Conservation (phyloP, 306 rosid species). For the Prunus dulcis region DNA sequence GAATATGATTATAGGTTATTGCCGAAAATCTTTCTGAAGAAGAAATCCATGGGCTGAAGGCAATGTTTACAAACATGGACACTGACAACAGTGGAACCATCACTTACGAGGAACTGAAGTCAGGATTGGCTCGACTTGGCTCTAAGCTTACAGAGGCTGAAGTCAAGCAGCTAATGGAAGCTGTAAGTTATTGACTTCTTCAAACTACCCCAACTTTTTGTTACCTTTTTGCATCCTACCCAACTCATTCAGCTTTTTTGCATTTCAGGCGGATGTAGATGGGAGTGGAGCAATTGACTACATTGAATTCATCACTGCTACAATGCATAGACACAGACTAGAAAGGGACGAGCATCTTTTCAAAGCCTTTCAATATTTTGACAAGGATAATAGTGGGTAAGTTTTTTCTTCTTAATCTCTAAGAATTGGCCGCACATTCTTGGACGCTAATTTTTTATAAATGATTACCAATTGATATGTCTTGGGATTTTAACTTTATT, state of each 20-base stretch:
- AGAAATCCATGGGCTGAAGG: slow-evolving; percentile 89
- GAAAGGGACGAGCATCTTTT: slow-evolving; percentile 81
- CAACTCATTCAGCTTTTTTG: slow-evolving; percentile 17
- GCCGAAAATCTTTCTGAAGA: slow-evolving; percentile 86
- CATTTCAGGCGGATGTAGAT: slow-evolving; percentile 80
- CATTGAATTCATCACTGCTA: slow-evolving; percentile 85
- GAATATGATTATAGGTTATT: slow-evolving; percentile 52
- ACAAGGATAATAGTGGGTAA: slow-evolving; percentile 73
- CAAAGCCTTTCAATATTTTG: slow-evolving; percentile 80
- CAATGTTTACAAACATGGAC: slow-evolving; percentile 81
- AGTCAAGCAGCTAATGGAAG: slow-evolving; percentile 87
- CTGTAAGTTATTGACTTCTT: slow-evolving; percentile 41
- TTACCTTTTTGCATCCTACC: not conserved
- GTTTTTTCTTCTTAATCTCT: slow-evolving; percentile 24
- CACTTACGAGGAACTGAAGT: slow-evolving; percentile 73
- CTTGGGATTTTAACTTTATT: not conserved
- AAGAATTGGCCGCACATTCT: not conserved
- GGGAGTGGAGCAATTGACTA: slow-evolving; percentile 81
- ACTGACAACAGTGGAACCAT: slow-evolving; percentile 86
- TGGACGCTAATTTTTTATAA: not conserved
- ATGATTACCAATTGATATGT: not conserved
- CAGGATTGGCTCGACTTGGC: slow-evolving; percentile 79
- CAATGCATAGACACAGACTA: slow-evolving; percentile 80
- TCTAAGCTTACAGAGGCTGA: slow-evolving; percentile 77
- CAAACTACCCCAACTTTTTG: not conserved